Base-by-base conservation (phyloP, 2,329 filamentous ascomycete genomes). In the Emmonsia crescens region DNA sequence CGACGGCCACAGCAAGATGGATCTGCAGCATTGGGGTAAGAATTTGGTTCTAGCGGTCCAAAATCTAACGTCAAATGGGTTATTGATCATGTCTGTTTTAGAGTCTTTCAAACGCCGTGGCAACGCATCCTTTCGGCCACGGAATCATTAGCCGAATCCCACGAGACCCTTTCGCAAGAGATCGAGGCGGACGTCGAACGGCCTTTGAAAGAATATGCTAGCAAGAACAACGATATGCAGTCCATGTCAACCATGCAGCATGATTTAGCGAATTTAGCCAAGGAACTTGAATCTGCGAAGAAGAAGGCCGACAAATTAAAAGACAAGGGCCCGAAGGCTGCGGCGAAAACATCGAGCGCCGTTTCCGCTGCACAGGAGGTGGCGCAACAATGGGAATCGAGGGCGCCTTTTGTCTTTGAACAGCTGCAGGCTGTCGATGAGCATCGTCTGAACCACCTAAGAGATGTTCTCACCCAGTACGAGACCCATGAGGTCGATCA, bases 361-460 rank as follows among this genome's bases (percentile, higher is more conserved):
- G 82, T 84, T 12, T 79, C 84, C 21, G 87, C 86, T 66, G 83
- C 95, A 51, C 89, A 96, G 65, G 85, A 85, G 63, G 88, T 91
- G n/a, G 84, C 82, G 52, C 83, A 87, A 66, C 89, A 96, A 72
- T 99, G 94, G 94, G 87, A 96, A 61, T 91, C 91, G 0, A 91
- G 96, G 74, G 91, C 94, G 16, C 94, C 94, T 0, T 97, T 90
- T 75, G 88, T 96, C 64, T 96, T 96, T 71, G 94, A 99, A 76
- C 89, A 87, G 64, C 83, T 99, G 31, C 94, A 99, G 73, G 88
- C 89, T 5, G 79, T 95, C 38, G 94, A 99, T 71, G 94, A 99
- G 77, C 87, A 84, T 68, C 85, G 94, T 61, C 80, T 95, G 67
- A 96, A 96, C 74, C 88, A 95, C 70, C 80, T 99, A 63, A 88